Conservation (phyloP, 768 basidiomycete species). For the Phanerochaete carnosa region DNA sequence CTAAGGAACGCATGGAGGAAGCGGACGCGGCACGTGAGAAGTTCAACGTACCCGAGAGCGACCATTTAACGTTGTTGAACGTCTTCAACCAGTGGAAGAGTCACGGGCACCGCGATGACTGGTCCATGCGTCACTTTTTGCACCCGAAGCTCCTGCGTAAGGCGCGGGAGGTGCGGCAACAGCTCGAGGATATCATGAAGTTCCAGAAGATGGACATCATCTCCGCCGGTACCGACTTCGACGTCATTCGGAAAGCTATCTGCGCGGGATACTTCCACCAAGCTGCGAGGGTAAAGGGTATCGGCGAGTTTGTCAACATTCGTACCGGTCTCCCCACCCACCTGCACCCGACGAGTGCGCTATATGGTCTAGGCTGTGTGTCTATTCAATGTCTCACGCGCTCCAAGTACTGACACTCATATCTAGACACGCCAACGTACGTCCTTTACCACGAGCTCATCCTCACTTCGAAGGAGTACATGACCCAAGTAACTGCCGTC, state of each 20-base stretch:
- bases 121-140: conserved; percentile 92
- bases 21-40: conserved; percentile 97
- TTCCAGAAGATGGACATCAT: conserved; percentile 95
- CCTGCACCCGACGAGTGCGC: conserved; percentile 92
- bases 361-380: conserved; percentile 95
- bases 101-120: conserved; percentile 92
- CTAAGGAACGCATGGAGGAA: conserved; percentile 96
- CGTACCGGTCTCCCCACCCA: conserved; percentile 94
- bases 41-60: conserved; percentile 98
- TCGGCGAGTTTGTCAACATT: conserved; percentile 98
- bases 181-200: conserved; percentile 99
- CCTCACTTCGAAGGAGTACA: conserved; percentile 94
- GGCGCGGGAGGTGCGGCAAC: conserved; percentile 89
- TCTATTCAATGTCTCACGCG: conserved; percentile 13
- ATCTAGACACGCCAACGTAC: conserved; percentile 88
- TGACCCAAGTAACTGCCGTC: conserved; percentile 98
- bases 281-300: conserved; percentile 96
- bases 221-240: conserved; percentile 93
- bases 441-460: conserved; percentile 97
- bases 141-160: conserved; percentile 96
- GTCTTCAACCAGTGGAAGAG: conserved; percentile 99
- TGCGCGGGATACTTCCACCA: conserved; percentile 99
- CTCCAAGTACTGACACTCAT: background rate
- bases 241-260: conserved; percentile 89
- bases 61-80: conserved; percentile 92